These are phyloP conservation scores for Apiotrichum sp. DNA, from an alignment of 1,284 basidiomycete species.

Conservation along the genomic window DNA sequence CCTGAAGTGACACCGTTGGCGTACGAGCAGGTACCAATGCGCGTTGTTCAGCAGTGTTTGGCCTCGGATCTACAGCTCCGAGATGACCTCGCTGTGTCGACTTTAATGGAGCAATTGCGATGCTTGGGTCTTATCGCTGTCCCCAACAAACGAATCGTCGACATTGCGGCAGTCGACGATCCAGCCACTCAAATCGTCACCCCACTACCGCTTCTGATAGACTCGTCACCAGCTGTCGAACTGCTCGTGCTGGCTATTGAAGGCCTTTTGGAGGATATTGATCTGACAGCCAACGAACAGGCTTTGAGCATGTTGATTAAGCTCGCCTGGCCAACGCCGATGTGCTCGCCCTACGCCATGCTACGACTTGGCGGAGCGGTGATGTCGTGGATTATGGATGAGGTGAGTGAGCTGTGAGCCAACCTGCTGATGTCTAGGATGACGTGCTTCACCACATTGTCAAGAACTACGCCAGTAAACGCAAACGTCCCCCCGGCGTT, in stretches of 20 bases:
- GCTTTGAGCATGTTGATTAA: conserved; percentile 60
- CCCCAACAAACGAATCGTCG: conserved; percentile 21
- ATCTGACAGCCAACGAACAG: conserved; percentile 65
- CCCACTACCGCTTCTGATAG: conserved; percentile 62
- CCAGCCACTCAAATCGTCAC: conserved; percentile 42
- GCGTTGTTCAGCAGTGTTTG: conserved; percentile 59
- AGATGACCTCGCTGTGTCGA: conserved; percentile 53
- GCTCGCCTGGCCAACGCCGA: conserved; percentile 64
- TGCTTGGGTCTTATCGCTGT: conserved; percentile 56
- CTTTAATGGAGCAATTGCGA: conserved; percentile 58
- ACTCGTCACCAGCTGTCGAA: conserved; percentile 65
- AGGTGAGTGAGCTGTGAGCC: conserved; percentile 49
- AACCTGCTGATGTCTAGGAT: conserved; percentile 20
- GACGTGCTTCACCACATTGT: conserved; percentile 31
- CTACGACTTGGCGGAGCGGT: conserved; percentile 49
- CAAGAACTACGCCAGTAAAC: conserved; percentile 30
- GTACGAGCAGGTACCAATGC: conserved; percentile 57
- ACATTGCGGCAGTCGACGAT: not conserved
- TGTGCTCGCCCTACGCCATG: conserved; percentile 61
- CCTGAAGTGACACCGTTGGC: conserved; percentile 46
- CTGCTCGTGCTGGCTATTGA: conserved; percentile 65
- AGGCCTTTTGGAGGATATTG: conserved; percentile 60
- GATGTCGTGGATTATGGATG: conserved; percentile 50
- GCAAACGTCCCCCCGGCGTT: conserved; percentile 57
- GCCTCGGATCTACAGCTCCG: conserved; percentile 56